Evolutionary conservation across 768 basidiomycete genomes (phyloP).

Genomic region (Chalciporus chontae): DNA sequence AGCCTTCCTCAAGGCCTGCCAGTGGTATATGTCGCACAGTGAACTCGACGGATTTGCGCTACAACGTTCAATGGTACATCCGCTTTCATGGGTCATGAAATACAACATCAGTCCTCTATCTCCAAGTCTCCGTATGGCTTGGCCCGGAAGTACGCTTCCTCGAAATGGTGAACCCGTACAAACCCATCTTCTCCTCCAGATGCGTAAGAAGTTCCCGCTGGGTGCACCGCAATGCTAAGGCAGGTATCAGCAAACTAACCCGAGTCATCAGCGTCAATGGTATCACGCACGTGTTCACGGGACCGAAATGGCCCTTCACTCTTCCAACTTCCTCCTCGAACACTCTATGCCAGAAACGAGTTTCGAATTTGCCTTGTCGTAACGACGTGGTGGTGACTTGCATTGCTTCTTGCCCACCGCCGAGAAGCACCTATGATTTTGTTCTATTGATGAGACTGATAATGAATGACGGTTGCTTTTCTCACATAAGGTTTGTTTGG

Average conservation of each 20-base stretch:
- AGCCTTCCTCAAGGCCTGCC: too few species aligned
- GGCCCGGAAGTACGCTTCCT: conserved; percentile 90
- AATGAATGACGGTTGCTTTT: background rate
- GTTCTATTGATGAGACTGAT: background rate
- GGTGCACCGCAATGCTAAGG: conserved; percentile 86
- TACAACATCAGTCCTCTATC: conserved; percentile 47
- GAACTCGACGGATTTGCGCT: too few species aligned
- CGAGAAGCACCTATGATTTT: conserved; percentile 67
- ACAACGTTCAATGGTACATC: conserved; percentile 4
- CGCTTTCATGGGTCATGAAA: conserved; percentile 6
- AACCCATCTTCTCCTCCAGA: conserved; percentile 98
- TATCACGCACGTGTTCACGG: conserved; percentile 84
- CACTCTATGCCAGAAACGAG: conserved; percentile 95
- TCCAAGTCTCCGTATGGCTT: conserved; percentile 92
- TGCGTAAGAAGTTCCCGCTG: conserved; percentile 82
- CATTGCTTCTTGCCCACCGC: conserved; percentile 98
- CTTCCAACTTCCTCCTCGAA: conserved; percentile 97
- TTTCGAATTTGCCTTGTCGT: conserved; percentile 97
- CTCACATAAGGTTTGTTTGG: conserved; percentile 81
- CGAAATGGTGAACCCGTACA: conserved; percentile 87
- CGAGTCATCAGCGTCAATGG: background rate
- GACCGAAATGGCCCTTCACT: conserved; percentile 96
- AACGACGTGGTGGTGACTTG: conserved; percentile 91
- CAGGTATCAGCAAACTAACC: conserved; percentile 2
- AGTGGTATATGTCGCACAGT: too few species aligned